phyloP scores from a whole-genome alignment of 306 rosid species.

The Cucurbita maxima region DNA sequence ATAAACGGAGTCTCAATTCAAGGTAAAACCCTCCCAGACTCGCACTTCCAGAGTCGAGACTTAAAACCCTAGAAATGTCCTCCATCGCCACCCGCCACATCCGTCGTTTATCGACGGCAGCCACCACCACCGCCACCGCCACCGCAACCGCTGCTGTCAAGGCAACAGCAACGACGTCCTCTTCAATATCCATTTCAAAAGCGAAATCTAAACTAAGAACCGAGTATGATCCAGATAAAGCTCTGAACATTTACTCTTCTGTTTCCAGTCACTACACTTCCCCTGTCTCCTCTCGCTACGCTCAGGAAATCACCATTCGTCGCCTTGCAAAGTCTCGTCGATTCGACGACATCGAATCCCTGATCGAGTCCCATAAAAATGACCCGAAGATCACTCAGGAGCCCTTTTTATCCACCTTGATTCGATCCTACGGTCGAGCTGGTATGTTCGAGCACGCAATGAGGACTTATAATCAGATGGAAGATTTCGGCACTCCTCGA shows the following conservation, averaged over 20 bases:
- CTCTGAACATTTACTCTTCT: constrained; percentile 42
- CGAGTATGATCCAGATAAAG: constrained; percentile 52
- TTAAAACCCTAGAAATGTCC: constrained; percentile 26
- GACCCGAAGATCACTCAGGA: constrained; percentile 45
- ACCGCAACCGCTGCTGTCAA: background rate
- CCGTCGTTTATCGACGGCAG: constrained; percentile 28
- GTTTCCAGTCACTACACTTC: constrained; percentile 28
- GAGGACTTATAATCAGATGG: constrained; percentile 41
- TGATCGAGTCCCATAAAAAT: constrained; percentile 48
- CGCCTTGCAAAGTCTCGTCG: constrained; percentile 49
- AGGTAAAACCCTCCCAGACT: constrained; percentile 7
- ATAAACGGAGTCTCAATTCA: too few relatives aligned
- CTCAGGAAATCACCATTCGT: constrained; percentile 48
- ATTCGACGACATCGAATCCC: constrained; percentile 33
- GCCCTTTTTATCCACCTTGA: constrained; percentile 37
- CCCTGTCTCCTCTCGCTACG: constrained; percentile 37
- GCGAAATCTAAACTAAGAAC: constrained; percentile 38
- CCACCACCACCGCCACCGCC: background rate
- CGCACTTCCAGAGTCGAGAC: background rate
- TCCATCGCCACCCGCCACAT: constrained; percentile 26
- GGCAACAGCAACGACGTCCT: background rate
- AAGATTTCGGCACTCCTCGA: constrained; percentile 40
- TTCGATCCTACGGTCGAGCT: constrained; percentile 53
- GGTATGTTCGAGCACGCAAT: constrained; percentile 48
- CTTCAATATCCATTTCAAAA: constrained; percentile 33